Conservation (phyloP, 495 filamentous ascomycete genomes). For the Xylaria bambusicola region DNA sequence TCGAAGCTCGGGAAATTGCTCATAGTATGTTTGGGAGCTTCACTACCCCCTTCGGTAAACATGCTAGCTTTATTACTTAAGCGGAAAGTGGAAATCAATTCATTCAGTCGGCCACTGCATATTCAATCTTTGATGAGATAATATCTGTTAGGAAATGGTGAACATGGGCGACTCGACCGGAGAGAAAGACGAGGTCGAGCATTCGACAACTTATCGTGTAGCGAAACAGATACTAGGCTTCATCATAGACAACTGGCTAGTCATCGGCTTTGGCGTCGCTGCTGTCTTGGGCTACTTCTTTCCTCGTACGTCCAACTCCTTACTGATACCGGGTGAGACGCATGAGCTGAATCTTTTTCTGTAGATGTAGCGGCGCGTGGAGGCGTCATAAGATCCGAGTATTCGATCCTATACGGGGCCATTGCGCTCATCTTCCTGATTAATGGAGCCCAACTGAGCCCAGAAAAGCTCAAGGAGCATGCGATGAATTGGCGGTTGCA, state of each 20-base stretch:
- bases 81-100: not conserved
- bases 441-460: constrained; percentile 55
- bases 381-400: constrained; percentile 54
- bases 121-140: not conserved
- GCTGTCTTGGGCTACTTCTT: constrained; percentile 56
- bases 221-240: constrained; percentile 31
- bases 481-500: constrained; percentile 56
- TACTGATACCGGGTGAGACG: not conserved
- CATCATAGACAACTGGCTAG: constrained; percentile 57
- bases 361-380: constrained; percentile 53
- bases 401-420: constrained; percentile 56
- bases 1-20: too few species aligned
- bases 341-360: constrained; percentile 5
- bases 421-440: constrained; percentile 58
- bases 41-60: too few species aligned
- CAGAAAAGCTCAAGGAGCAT: constrained; percentile 52
- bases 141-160: not conserved
- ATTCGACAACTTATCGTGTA: constrained; percentile 17
- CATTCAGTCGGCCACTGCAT: not conserved
- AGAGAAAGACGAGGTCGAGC: constrained; percentile 20
- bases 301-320: constrained; percentile 36
- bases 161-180: not conserved
- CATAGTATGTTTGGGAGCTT: too few species aligned
- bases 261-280: constrained; percentile 55
- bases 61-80: not conserved